Conservation (phyloP, 192 early-diverging fungal genomes). For the Geosiphon pyriformis region DNA sequence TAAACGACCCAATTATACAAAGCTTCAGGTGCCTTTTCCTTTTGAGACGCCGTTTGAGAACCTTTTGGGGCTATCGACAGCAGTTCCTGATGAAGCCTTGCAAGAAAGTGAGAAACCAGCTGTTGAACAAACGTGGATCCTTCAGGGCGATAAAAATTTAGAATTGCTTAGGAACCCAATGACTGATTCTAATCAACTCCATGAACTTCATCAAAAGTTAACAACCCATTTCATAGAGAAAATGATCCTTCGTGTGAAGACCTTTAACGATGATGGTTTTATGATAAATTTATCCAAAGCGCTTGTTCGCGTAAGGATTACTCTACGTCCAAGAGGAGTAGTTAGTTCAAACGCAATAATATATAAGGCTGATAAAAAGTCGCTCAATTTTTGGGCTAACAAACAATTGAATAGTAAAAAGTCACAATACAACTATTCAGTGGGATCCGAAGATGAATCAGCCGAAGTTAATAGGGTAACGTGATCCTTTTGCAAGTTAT, state of each 20-base stretch:
- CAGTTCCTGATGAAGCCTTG: not conserved
- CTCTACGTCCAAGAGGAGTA: conserved; percentile 45
- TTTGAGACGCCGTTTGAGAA: conserved; percentile 64
- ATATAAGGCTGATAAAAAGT: conserved; percentile 42
- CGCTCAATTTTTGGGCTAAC: conserved; percentile 41
- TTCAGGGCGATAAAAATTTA: conserved; percentile 29
- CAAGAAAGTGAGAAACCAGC: not conserved
- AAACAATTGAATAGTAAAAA: conserved; percentile 27
- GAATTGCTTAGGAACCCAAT: conserved; percentile 11
- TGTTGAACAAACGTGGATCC: conserved; percentile 27
- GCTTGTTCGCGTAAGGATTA: conserved; percentile 49
- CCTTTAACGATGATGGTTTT: not conserved
- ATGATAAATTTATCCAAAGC: conserved; percentile 22
- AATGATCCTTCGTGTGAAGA: not conserved
- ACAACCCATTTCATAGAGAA: not conserved
- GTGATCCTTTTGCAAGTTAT: not conserved
- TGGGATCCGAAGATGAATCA: conserved; percentile 27
- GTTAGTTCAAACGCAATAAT: conserved; percentile 49
- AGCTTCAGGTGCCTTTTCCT: conserved; percentile 59
- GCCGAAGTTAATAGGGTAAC: conserved; percentile 20
- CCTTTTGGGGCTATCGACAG: conserved; percentile 31
- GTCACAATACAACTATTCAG: conserved; percentile 25
- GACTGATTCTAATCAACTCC: no score
- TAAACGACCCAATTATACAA: conserved; percentile 78
- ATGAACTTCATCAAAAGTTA: conserved; percentile 1